Evolutionary conservation across 768 basidiomycete genomes (phyloP).

Genomic region (Podaxis pistillaris): DNA sequence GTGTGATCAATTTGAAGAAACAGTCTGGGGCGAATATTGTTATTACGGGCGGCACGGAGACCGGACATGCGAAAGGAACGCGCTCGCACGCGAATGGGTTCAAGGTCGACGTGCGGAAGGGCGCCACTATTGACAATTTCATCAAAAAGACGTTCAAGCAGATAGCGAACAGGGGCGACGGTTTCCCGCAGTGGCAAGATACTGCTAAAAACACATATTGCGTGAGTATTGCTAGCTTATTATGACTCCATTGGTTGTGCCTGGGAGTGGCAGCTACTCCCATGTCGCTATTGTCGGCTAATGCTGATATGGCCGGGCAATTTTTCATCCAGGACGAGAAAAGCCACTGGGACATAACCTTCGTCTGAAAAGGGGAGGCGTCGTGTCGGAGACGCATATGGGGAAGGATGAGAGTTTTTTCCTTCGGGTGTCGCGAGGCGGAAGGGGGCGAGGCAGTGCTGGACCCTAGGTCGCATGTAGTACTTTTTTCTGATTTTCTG

Average conservation of each 20-base stretch:
- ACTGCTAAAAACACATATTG: background rate
- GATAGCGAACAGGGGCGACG: background rate
- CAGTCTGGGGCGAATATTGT: background rate
- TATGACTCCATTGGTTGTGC: background rate
- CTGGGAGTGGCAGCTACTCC: background rate
- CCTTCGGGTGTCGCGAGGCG: background rate
- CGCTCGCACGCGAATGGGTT: background rate
- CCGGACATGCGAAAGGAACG: background rate
- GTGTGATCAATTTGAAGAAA: background rate
- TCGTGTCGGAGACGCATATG: background rate
- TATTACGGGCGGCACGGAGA: background rate
- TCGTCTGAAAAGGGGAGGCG: background rate
- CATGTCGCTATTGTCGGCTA: background rate
- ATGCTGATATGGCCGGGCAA: background rate
- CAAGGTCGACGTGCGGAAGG: background rate
- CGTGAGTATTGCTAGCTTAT: background rate
- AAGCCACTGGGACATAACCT: background rate
- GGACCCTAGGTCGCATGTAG: background rate
- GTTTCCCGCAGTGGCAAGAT: slow-evolving; percentile 1
- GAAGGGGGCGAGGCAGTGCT: background rate
- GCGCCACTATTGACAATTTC: background rate
- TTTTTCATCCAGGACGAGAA: background rate
- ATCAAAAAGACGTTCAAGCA: background rate
- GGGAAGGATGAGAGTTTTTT: background rate
- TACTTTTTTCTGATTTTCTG: background rate